Percentiles rank a stretch among this genome's conserved stretches.
These are phyloP conservation scores for Nothophaeocryptopus gaeumannii DNA, from an alignment of 2,329 filamentous ascomycete genomes.

Conservation along the genomic window DNA sequence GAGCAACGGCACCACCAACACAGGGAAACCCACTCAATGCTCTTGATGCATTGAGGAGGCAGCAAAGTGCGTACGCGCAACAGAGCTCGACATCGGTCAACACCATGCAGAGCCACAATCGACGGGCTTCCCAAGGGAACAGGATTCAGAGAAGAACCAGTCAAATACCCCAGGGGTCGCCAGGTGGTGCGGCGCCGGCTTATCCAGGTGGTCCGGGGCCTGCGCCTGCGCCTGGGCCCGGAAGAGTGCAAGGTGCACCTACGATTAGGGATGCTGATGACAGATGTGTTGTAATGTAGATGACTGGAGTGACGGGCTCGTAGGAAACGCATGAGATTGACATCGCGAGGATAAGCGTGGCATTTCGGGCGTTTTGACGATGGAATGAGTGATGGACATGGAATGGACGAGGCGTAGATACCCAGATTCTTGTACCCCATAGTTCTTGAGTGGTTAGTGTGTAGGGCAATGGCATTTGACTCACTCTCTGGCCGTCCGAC, in stretches of 20 bases:
- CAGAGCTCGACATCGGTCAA: slow-evolving; percentile 18
- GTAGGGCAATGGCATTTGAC: no score
- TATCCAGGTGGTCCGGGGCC: slow-evolving; percentile 7
- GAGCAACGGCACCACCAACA: slow-evolving; percentile 27
- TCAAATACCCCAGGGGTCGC: slow-evolving; percentile 8
- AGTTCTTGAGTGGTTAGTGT: no score
- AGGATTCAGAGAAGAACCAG: slow-evolving; percentile 22
- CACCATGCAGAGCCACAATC: slow-evolving; percentile 10
- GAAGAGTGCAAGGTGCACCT: slow-evolving; percentile 21
- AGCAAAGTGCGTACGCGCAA: slow-evolving; percentile 26
- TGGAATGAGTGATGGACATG: no score
- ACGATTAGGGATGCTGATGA: slow-evolving; percentile 35
- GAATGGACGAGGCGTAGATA: no score
- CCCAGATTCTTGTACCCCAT: no score
- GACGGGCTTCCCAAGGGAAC: slow-evolving; percentile 16
- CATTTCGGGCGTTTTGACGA: no score
- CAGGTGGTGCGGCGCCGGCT: slow-evolving; percentile 10
- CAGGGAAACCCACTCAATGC: slow-evolving; percentile 36
- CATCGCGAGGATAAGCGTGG: no score
- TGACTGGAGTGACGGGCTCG: no score
- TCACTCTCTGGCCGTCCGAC: no score
- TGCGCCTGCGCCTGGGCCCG: slow-evolving; percentile 5
- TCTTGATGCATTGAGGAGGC: slow-evolving; percentile 32
- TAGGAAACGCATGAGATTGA: no score
- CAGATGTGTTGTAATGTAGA: slow-evolving; percentile 51